Evolutionary conservation across 176 grass and related monocot genomes (phyloP), one percentile per base, ranked within the genome.

Genomic region (Oropetium thomaeum): DNA sequence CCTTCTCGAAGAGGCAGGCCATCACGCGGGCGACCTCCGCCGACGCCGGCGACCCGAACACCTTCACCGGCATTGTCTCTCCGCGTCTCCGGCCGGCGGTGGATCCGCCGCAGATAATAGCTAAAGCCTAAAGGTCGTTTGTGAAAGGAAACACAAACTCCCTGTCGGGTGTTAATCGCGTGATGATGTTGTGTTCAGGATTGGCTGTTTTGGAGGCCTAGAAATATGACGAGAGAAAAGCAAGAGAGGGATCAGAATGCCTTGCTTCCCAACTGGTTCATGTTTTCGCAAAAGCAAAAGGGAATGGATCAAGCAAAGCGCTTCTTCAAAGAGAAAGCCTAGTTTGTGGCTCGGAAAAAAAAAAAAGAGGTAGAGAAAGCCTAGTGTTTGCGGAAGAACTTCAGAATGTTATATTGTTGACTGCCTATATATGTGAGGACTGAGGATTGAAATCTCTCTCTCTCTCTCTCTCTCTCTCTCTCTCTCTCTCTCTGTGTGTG

Each of bases 1-100:
- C 88, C 79, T 90, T 90, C 75, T 90, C 88, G 80, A 90, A 87
- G 22, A 90, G 75, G 88, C 88, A 90, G 11, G 84, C 32, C 58
- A 90, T 39, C 5, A 90, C 88, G 64, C 88, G 81, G 19, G 83
- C 88, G 25, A 83, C 88, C 70, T 87, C 88, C 10, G 70, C 35
- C 58, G 88, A 90, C 48, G 83, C 34, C 10, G 84, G 88, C 55
- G 83, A 83, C 10, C 88, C 84, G 71, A 90, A 90, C 65, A 90
- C 80, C 84, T 90, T 83, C 65, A 83, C 79, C 44, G 86, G 68
- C 86, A 83, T 83, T 63, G 16, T 73, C n/a, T n/a, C n/a, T n/a
- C n/a, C n/a, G n/a, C n/a, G n/a, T n/a, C 30, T 42, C 55, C 28
- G 9, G 25, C 4, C 3, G 34, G 3, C 37, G 52, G 65, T 58